phyloP scores from a whole-genome alignment of 164 flowering plant species.

The Umbellularia californica region DNA sequence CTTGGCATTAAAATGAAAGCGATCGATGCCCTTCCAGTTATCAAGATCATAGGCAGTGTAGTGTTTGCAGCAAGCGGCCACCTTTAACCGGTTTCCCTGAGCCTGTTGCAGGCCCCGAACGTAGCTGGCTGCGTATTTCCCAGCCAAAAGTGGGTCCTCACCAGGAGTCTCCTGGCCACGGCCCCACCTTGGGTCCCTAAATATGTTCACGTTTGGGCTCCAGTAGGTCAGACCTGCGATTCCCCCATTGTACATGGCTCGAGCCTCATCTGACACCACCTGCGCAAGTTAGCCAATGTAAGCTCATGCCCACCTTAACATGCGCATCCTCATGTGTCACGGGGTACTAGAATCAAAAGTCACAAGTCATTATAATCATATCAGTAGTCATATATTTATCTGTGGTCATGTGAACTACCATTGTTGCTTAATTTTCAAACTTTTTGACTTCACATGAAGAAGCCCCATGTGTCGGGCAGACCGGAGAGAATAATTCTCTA shows the following conservation, averaged over 20 bases:
- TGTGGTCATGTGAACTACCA: background rate
- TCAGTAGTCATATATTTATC: background rate
- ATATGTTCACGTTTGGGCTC: constrained; percentile 92
- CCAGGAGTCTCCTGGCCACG: constrained; percentile 99
- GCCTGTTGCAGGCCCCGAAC: constrained; percentile 63
- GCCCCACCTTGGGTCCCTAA: constrained; percentile 95
- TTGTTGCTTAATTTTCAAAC: background rate
- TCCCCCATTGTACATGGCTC: constrained; percentile 95
- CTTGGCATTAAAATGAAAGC: constrained; percentile 82
- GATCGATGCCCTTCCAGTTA: constrained; percentile 83
- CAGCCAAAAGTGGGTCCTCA: constrained; percentile 77
- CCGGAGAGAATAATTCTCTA: too few species aligned
- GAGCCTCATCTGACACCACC: constrained; percentile 88
- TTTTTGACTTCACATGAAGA: too few species aligned
- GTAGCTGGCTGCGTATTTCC: constrained; percentile 67
- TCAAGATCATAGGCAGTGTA: constrained; percentile 94
- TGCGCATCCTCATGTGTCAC: too few species aligned
- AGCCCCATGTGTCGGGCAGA: too few species aligned
- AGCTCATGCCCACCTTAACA: too few species aligned
- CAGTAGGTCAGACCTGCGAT: constrained; percentile 83
- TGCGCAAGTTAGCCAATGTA: constrained; percentile 18
- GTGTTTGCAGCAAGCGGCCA: constrained; percentile 93
- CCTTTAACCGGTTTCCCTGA: constrained; percentile 62
- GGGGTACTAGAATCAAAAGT: background rate
- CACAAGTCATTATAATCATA: too few species aligned